Evolutionary conservation across 257 asterid species (phyloP).

Genomic region (Henckelia pumila): DNA sequence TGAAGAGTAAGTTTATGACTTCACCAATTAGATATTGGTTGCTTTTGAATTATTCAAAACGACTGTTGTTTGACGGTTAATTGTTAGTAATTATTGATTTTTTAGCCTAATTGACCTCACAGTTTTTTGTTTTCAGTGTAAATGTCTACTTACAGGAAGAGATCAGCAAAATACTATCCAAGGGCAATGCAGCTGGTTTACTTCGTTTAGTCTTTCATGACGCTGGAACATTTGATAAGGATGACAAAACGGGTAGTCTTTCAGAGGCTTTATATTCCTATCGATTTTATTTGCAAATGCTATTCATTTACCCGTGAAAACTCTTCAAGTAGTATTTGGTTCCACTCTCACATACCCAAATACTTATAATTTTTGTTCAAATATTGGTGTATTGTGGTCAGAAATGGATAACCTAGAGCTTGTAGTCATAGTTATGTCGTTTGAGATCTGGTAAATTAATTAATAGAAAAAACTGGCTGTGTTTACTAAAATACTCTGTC

Average conservation of each 20-base stretch:
- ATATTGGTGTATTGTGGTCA: background rate
- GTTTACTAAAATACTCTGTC: background rate
- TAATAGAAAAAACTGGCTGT: background rate
- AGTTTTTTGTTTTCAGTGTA: constrained; percentile 40
- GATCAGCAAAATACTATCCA: constrained; percentile 61
- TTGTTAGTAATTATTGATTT: too few species aligned
- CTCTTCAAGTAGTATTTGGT: background rate
- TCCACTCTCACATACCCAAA: background rate
- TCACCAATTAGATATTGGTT: background rate
- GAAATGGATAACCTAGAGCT: background rate
- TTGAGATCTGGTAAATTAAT: too few species aligned
- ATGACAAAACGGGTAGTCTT: constrained; percentile 51
- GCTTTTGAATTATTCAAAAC: background rate
- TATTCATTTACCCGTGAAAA: background rate
- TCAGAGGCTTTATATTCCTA: constrained; percentile 7
- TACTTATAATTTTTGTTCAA: background rate
- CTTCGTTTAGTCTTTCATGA: constrained; percentile 96
- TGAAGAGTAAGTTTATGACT: constrained; percentile 44
- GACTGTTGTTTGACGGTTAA: too few species aligned
- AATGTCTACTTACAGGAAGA: constrained; percentile 52
- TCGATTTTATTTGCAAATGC: background rate
- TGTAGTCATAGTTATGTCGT: background rate
- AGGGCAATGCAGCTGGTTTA: constrained; percentile 79
- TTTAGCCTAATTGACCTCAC: constrained; percentile 21
- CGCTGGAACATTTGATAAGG: constrained; percentile 84